Evolutionary conservation across 1,139 yeast genomes (phyloP).

Genomic region (Sugiyamaella castrensis): DNA sequence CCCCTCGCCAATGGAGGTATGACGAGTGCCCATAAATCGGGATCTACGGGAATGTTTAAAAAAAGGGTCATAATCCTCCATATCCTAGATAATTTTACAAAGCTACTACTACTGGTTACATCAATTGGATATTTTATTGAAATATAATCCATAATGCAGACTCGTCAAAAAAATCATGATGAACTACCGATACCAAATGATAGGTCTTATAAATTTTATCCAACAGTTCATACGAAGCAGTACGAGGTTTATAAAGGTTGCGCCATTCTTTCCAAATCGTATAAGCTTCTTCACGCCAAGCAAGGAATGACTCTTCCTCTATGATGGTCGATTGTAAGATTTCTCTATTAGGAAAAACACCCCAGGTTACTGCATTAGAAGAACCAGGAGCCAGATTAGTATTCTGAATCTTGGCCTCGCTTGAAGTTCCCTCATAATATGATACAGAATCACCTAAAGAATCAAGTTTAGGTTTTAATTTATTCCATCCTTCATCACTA

Average conservation of each 20-base stretch:
- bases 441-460: conserved; percentile 47
- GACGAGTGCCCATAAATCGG: too few species aligned
- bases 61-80: too few species aligned
- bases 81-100: too few species aligned
- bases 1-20: too few species aligned
- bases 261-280: conserved; percentile 92
- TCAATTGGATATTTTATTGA: conserved; percentile 6
- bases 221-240: conserved; percentile 59
- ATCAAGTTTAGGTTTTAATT: conserved; percentile 53
- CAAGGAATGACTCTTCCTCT: conserved; percentile 81
- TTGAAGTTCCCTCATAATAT: conserved; percentile 66
- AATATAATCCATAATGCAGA: conserved; percentile 74
- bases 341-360: conserved; percentile 85
- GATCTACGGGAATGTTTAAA: too few species aligned
- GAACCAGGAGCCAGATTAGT: conserved; percentile 54
- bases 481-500: conserved; percentile 65
- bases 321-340: conserved; percentile 85
- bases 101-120: too few species aligned
- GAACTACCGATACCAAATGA: conserved; percentile 75
- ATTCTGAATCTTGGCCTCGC: conserved; percentile 38
- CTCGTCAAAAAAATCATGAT: conserved; percentile 77
- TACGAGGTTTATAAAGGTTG: conserved; percentile 59
- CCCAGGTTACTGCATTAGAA: conserved; percentile 91
- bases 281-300: conserved; percentile 95
- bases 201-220: conserved; percentile 59